These are phyloP conservation scores for Candolleomyces eurysporus DNA, from an alignment of 768 basidiomycete genomes.

Conservation along the genomic window DNA sequence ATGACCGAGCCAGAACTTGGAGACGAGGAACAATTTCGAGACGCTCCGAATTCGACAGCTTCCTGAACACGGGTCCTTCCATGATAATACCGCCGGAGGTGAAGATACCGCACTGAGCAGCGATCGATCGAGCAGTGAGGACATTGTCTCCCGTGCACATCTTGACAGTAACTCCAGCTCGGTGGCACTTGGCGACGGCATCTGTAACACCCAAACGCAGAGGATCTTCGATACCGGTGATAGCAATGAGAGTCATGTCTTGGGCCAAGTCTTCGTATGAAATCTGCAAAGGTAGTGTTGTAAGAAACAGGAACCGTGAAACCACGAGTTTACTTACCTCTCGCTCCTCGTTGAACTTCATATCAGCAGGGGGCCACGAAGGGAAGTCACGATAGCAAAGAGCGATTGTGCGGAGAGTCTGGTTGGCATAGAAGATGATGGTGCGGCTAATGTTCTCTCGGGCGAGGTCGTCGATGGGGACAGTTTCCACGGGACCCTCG, in stretches of 20 bases:
- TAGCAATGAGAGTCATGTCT: conserved; percentile 82
- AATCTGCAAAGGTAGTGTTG: too few species aligned
- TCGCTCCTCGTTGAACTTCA: conserved; percentile 37
- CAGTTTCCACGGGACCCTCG: conserved; percentile 47
- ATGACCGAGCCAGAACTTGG: conserved; percentile 96
- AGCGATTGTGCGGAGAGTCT: conserved; percentile 91
- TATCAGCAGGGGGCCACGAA: conserved; percentile 74
- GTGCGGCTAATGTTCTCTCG: conserved; percentile 86
- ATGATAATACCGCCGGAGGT: conserved; percentile 93
- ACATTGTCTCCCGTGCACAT: conserved; percentile 99
- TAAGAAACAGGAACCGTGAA: too few species aligned
- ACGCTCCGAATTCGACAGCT: conserved; percentile 66
- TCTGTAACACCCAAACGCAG: conserved; percentile 86
- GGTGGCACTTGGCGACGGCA: conserved; percentile 83
- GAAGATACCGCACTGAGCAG: conserved; percentile 94
- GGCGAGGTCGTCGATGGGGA: conserved; percentile 59
- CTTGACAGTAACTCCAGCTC: conserved; percentile 90
- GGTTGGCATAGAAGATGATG: conserved; percentile 97
- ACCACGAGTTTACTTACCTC: conserved; percentile 44
- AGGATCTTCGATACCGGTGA: conserved; percentile 96
- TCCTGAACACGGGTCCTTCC: conserved; percentile 94
- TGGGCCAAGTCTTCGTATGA: conserved; percentile 61
- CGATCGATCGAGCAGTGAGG: conserved; percentile 94
- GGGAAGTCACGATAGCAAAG: conserved; percentile 89
- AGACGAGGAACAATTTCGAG: conserved; percentile 85